Percentiles rank a stretch among this genome's conserved stretches.
Conservation (phyloP, 2,329 filamentous ascomycete species). For the Hymenoscyphus linearis region DNA sequence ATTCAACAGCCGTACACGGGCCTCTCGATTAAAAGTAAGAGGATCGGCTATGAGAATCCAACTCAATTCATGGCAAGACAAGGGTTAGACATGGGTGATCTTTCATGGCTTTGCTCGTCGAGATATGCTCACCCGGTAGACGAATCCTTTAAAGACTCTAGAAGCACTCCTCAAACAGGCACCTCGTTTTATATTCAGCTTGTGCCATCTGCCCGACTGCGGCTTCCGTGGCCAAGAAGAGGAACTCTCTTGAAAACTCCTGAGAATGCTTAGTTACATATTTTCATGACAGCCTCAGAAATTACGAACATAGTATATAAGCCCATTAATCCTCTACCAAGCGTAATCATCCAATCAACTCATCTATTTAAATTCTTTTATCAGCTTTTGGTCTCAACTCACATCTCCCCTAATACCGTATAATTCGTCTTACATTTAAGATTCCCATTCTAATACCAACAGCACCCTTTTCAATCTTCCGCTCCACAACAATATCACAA, state of each 20-base stretch:
- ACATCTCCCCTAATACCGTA: neutral
- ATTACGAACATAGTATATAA: neutral
- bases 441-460: neutral
- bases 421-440: neutral
- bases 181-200: neutral
- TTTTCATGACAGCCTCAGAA: neutral
- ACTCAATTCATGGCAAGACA: neutral
- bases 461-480: no score
- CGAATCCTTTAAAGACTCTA: neutral
- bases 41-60: neutral
- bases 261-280: neutral
- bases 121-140: neutral
- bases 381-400: neutral
- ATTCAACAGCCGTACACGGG: neutral
- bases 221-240: neutral
- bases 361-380: neutral
- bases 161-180: neutral
- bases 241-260: neutral
- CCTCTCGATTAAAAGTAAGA: neutral
- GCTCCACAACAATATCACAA: neutral
- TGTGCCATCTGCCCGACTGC: neutral
- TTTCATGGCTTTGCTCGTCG: neutral
- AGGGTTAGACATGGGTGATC: neutral
- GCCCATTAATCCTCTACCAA: neutral
- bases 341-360: neutral